phyloP scores from a whole-genome alignment of 768 basidiomycete genomes.

The Podaxis sp. region DNA sequence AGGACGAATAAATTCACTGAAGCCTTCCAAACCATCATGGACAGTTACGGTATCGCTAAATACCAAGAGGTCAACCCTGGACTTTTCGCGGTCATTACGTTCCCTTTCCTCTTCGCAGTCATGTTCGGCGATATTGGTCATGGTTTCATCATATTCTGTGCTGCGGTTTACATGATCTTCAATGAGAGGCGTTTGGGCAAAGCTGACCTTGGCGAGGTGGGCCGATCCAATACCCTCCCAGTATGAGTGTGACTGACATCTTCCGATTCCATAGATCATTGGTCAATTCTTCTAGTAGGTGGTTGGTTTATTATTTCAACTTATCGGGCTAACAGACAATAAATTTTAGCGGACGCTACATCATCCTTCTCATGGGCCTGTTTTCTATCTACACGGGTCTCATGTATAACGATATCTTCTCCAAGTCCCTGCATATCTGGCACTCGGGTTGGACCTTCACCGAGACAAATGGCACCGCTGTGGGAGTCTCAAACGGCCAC shows the following conservation, averaged over 20 bases:
- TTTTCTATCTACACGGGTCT: conserved; percentile 97
- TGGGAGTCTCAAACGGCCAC: conserved; percentile 58
- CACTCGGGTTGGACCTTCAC: conserved; percentile 87
- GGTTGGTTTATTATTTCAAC: background rate
- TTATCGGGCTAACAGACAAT: conserved; percentile 12
- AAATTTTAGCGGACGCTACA: conserved; percentile 84
- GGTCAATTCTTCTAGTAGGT: conserved; percentile 93
- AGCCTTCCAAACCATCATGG: conserved; percentile 98
- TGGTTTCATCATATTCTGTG: conserved; percentile 76
- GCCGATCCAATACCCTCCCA: conserved; percentile 19
- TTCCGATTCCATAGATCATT: conserved; percentile 52
- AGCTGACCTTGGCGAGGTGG: conserved; percentile 71
- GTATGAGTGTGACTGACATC: conserved; percentile 6
- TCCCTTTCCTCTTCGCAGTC: conserved; percentile 98
- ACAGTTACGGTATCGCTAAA: conserved; percentile 90
- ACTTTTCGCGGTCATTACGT: conserved; percentile 86
- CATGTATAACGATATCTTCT: conserved; percentile 99
- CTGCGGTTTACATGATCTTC: conserved; percentile 83
- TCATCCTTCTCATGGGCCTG: conserved; percentile 96
- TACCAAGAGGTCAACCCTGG: conserved; percentile 99
- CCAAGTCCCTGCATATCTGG: conserved; percentile 86
- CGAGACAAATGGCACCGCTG: conserved; percentile 43
- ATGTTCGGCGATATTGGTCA: conserved; percentile 99
- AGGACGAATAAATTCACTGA: conserved; percentile 96
- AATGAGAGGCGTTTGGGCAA: conserved; percentile 81